Evolutionary conservation across 169 alveolate genomes (phyloP), one percentile per base, ranked within the genome.

Genomic region (Cryptosporidium canis): DNA sequence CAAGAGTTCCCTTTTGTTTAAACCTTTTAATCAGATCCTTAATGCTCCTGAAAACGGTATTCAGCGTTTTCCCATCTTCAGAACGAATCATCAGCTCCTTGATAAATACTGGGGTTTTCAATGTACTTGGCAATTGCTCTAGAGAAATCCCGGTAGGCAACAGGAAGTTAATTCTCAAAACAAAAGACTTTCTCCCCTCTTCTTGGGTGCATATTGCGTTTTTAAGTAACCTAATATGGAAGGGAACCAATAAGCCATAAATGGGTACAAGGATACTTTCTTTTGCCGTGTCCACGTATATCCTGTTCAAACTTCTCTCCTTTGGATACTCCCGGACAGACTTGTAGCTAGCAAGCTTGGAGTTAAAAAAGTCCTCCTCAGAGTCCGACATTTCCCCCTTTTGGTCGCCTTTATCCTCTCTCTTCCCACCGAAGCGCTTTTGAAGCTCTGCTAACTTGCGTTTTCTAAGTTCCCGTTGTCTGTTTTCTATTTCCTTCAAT

Each of bases 21-120:
- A 95, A 96, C 65, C 95, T 96, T 91, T 97, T 97, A 55, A 95
- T 93, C 83, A 97, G 95, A 24, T 97, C 99, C 92, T 96, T 98
- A 43, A 98, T 95, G 45, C 95, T 92, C 65, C 96, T 93, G 63
- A 94, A 94, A 4, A 96, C 92, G 21, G 85, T 87, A 71, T 85
- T 66, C n/a, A 94, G 83, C 27, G 83, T 82, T 66, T 91, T 93
- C 24, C 93, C 94, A 85, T 96, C 97, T 51, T 93, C 95, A 55
- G 97, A 95, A 83, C 95, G 95, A 83, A 95, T 94, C 83, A 98
- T 93, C 27, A 98, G 90, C 90, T 98, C 99, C 87, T 96, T 96
- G 4, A 97, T 92, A 92, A 96, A 97, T 18, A 93, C 72, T 27
- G 94, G 95, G 1, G 99, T 98, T 90, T 94, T 91, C 0, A 93